Percentiles rank a stretch among this genome's conserved stretches.
phyloP scores from a whole-genome alignment of 2,329 filamentous ascomycete genomes.

The Rhexocercosporidium sp. region DNA sequence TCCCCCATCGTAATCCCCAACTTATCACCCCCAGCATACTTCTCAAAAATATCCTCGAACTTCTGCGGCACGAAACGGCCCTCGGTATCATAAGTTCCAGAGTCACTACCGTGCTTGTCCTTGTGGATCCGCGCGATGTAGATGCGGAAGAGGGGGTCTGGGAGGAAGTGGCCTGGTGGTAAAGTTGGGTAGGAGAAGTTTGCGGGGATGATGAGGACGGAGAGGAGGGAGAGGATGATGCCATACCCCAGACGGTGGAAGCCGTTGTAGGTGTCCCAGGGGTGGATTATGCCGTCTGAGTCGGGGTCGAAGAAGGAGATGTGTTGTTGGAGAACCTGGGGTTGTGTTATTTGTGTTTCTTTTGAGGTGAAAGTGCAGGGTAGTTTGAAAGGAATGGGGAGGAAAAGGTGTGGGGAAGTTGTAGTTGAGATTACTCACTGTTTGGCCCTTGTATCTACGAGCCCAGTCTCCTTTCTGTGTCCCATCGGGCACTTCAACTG shows the following conservation, averaged over 20 bases:
- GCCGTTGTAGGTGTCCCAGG: slow-evolving; percentile 54
- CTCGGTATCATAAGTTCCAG: slow-evolving; percentile 53
- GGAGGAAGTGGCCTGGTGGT: slow-evolving; percentile 45
- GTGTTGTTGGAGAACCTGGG: slow-evolving; percentile 56
- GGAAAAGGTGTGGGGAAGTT: background rate
- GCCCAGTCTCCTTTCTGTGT: slow-evolving; percentile 48
- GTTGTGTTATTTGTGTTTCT: background rate
- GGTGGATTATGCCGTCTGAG: slow-evolving; percentile 58
- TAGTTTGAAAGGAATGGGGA: background rate
- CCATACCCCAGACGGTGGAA: slow-evolving; percentile 53
- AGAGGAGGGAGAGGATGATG: slow-evolving; percentile 48
- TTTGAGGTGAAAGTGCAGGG: background rate
- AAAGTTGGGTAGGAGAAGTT: slow-evolving; percentile 56
- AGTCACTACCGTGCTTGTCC: slow-evolving; percentile 53
- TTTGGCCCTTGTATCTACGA: slow-evolving; percentile 45
- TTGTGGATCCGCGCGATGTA: slow-evolving; percentile 42
- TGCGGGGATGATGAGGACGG: slow-evolving; percentile 55
- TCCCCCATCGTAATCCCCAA: slow-evolving; percentile 48
- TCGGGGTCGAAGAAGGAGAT: slow-evolving; percentile 58
- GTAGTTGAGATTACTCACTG: slow-evolving; percentile 20
- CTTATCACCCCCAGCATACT: slow-evolving; percentile 48
- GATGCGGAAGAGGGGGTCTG: slow-evolving; percentile 49
- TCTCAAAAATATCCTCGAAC: slow-evolving; percentile 57
- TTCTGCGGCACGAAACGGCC: slow-evolving; percentile 54
- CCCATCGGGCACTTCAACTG: slow-evolving; percentile 47